These are phyloP conservation scores for Laburnicola sp. DNA, from an alignment of 2,329 filamentous ascomycete genomes.

Conservation along the genomic window DNA sequence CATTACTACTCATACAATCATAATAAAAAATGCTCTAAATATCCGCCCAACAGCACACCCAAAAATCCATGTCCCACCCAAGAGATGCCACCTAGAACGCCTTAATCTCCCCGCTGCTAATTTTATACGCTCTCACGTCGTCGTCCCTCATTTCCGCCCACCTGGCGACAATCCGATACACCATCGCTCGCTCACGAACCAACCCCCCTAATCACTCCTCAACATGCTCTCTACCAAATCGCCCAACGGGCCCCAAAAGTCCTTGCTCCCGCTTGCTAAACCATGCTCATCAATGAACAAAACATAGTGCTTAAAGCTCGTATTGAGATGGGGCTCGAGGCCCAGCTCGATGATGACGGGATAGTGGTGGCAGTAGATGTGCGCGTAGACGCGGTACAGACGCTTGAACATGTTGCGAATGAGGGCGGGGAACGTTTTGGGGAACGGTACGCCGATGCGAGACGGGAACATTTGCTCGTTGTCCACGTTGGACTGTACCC, in stretches of 20 bases:
- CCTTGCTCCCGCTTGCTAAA: constrained; percentile 81
- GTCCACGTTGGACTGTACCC: constrained; percentile 94
- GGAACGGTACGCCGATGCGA: constrained; percentile 92
- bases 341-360: constrained; percentile 93
- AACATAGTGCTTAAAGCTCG: constrained; percentile 99
- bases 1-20: constrained; percentile 3
- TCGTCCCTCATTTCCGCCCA: not conserved
- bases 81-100: constrained; percentile 3
- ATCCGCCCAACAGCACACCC: not conserved
- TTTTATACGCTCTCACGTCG: not conserved
- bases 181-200: not conserved
- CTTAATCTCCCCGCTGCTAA: constrained; percentile 1
- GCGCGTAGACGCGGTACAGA: constrained; percentile 95
- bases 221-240: constrained; percentile 98
- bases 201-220: constrained; percentile 71
- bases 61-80: constrained; percentile 1
- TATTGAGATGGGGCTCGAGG: constrained; percentile 95
- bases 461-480: constrained; percentile 95
- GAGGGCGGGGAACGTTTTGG: constrained; percentile 84
- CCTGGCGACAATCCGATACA: too few relatives aligned
- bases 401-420: constrained; percentile 99
- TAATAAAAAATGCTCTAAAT: not conserved
- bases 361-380: constrained; percentile 98
- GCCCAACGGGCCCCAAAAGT: constrained; percentile 95
- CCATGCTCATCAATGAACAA: constrained; percentile 97